These are phyloP conservation scores for Pseudonitzschia multiseries DNA, from an alignment of 108 stramenopile genomes.

Conservation along the genomic window DNA sequence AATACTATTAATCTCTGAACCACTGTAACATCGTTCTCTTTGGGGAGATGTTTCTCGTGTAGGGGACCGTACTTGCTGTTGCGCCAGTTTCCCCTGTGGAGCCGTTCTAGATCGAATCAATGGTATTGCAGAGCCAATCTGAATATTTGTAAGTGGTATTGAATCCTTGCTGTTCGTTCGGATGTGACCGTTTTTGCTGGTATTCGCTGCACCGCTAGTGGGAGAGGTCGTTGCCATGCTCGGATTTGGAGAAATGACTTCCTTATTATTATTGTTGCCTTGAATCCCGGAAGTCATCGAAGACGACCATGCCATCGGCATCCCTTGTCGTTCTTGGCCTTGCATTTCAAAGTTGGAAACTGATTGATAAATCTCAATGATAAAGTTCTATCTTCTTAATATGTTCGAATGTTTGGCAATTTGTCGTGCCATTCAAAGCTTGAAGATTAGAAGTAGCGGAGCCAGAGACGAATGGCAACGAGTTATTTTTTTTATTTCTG, in stretches of 20 bases:
- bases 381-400: no score
- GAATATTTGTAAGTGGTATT: neutral
- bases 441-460: no score
- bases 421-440: no score
- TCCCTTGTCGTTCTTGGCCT: neutral
- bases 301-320: neutral
- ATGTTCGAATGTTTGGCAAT: no score
- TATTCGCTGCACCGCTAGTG: neutral
- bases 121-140: neutral
- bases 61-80: neutral
- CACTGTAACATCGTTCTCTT: constrained; percentile 12
- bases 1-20: neutral
- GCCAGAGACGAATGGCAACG: no score
- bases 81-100: neutral
- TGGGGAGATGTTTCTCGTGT: neutral
- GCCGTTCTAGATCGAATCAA: constrained; percentile 12
- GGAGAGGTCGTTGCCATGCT: constrained; percentile 1
- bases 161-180: neutral
- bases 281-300: neutral
- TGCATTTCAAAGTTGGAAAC: neutral
- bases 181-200: neutral
- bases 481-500: no score
- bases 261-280: neutral
- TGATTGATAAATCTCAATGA: neutral
- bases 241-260: neutral